Evolutionary conservation across 371 early-diverging fungal species (phyloP), one percentile per base, ranked within the genome.

Genomic region (Neoconidiobolus thromboides): DNA sequence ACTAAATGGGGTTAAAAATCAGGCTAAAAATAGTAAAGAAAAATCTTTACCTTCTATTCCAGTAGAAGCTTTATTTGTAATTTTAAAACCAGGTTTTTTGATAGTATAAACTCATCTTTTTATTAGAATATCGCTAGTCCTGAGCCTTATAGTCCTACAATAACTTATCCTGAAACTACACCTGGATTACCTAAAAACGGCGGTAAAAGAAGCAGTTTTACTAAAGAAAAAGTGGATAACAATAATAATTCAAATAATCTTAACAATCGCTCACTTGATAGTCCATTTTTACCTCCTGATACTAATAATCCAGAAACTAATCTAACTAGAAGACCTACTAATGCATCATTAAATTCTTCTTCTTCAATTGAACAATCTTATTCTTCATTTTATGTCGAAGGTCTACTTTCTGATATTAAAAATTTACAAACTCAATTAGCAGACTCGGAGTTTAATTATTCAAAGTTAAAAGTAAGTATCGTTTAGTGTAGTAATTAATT

Each of bases 11-110:
- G 37, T 15, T 3, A 46, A 46, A 2, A 9, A 14, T 14, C 48
- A 59, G 37, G 26, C 43, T 44, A 42, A 42, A 38, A n/a, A 44
- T 10, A 9, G 15, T 39, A 43, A 56, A 14, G 65, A 64, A 59
- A 64, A 64, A 55, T 62, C 65, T 38, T 48, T 64, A 39, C 65
- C 65, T 2, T 64, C 65, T 1, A 43, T 64, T 14, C 67, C 62
- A 36, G 38, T 43, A 38, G 64, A 63, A 49, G 65, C 53, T 3
- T 41, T 59, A 37, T 59, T 59, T 46, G 60, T 59, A 59, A 2
- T 7, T 39, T 12, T 26, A 26, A 26, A 26, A 26, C 26, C 26
- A 0, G 26, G 26, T 26, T 26, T 26, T 26, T 26, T 26, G 26
- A 26, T 26, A 26, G 26, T 26, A 26, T 26, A 26, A 26, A 26